Evolutionary conservation across 2,329 filamentous ascomycete species (phyloP).

Genomic region (Epicoccum nigrum): DNA sequence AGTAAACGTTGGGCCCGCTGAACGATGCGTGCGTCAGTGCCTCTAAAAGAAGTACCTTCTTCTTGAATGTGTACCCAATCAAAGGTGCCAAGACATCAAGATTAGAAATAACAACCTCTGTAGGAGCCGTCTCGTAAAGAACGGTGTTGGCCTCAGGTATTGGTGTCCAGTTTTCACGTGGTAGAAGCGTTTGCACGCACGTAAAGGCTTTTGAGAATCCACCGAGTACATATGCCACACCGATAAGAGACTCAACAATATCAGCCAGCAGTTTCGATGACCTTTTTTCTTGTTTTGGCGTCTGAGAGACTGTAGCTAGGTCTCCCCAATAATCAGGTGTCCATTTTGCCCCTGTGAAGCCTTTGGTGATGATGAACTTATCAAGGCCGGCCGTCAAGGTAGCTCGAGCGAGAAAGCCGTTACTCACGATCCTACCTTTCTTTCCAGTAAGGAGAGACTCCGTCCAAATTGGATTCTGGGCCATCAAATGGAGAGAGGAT

Average conservation of each 20-base stretch:
- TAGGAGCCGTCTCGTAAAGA: conserved; percentile 29
- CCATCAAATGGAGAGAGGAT: conserved; percentile 69
- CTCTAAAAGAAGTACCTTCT: conserved; percentile 72
- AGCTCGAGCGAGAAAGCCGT: conserved; percentile 71
- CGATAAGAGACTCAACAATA: conserved; percentile 84
- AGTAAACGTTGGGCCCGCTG: conserved; percentile 48
- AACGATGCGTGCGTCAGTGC: conserved; percentile 79
- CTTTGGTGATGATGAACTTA: conserved; percentile 71
- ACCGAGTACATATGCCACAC: conserved; percentile 73
- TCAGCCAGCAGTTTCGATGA: conserved; percentile 86
- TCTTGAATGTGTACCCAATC: conserved; percentile 73
- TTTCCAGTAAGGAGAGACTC: conserved; percentile 75
- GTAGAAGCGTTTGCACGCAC: conserved; percentile 68
- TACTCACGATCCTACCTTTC: conserved; percentile 76
- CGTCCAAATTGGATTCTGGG: conserved; percentile 68
- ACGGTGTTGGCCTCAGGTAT: conserved; percentile 34
- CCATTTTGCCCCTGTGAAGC: conserved; percentile 77
- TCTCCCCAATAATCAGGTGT: conserved; percentile 64
- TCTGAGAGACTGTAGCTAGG: conserved; percentile 31
- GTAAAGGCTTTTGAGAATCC: conserved; percentile 66
- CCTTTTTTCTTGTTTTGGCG: conserved; percentile 50
- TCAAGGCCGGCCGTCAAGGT: conserved; percentile 70
- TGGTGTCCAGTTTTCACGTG: conserved; percentile 59
- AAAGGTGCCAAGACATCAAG: conserved; percentile 63
- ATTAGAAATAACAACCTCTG: conserved; percentile 15